A percentile compares a stretch with the other conserved stretches of the same genome.
Conservation (phyloP, 371 early-diverging fungal genomes). For the Mucor velutinosus region DNA sequence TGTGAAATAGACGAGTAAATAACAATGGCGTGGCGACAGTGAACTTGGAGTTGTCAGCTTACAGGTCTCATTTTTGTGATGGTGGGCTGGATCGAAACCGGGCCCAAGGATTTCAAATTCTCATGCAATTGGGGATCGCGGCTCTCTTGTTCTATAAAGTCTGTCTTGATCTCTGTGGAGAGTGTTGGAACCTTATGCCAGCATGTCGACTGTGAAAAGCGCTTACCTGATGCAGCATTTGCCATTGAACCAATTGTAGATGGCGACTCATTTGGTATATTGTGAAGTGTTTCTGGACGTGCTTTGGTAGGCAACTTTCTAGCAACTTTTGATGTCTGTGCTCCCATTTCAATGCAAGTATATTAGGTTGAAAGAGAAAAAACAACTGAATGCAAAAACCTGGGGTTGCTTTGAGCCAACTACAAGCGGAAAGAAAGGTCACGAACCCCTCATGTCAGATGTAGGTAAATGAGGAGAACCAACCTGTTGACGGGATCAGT, state of each 20-base stretch:
- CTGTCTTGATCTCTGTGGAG: constrained; percentile 20
- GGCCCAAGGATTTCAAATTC: constrained; percentile 37
- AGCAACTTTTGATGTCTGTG: constrained; percentile 44
- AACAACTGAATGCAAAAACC: background rate
- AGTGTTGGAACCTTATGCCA: background rate
- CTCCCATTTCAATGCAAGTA: constrained; percentile 35
- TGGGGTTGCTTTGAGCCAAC: background rate
- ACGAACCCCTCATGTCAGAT: background rate
- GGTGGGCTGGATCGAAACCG: constrained; percentile 40
- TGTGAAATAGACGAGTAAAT: background rate
- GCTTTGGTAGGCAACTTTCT: constrained; percentile 43
- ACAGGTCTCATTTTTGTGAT: constrained; percentile 40
- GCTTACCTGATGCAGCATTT: constrained; percentile 13
- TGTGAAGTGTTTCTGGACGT: constrained; percentile 29
- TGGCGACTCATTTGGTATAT: constrained; percentile 37
- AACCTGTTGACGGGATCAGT: background rate
- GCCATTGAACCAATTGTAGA: constrained; percentile 11
- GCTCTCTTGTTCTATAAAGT: constrained; percentile 34
- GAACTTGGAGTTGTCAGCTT: background rate
- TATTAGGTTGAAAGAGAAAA: background rate
- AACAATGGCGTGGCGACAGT: background rate
- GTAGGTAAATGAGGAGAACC: too few species aligned
- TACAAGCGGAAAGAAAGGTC: background rate
- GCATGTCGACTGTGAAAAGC: too few species aligned
- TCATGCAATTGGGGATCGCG: constrained; percentile 43